These are phyloP conservation scores for Xylariaceae sp. DNA, from an alignment of 2,329 filamentous ascomycete species.

Conservation along the genomic window DNA sequence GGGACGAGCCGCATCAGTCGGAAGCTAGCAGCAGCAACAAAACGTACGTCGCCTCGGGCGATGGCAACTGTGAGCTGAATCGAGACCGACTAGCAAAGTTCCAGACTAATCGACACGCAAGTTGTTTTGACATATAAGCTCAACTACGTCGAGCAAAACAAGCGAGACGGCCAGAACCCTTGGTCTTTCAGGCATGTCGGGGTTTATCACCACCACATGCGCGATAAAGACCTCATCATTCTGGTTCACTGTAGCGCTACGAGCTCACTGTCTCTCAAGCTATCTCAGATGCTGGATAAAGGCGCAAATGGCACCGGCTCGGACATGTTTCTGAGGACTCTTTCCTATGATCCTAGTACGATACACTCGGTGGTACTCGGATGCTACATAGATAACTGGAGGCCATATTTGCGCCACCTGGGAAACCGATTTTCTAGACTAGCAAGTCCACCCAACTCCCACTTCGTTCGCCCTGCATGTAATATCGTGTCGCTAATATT, in stretches of 20 bases:
- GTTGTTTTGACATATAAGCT: conserved; percentile 12
- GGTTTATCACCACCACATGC: conserved; percentile 16
- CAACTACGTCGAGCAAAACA: conserved; percentile 18
- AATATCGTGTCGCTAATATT: too few relatives aligned
- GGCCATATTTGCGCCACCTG: conserved; percentile 13
- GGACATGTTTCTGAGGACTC: background rate
- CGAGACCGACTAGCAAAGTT: background rate
- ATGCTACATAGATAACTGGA: conserved; percentile 15
- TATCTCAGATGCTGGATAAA: background rate
- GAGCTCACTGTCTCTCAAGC: conserved; percentile 2
- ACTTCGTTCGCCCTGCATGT: background rate
- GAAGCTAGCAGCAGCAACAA: conserved; percentile 18
- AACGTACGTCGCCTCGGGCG: background rate
- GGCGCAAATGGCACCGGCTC: background rate
- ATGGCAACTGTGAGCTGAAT: background rate
- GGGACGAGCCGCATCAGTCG: conserved; percentile 11
- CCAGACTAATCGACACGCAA: background rate
- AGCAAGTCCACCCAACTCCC: background rate
- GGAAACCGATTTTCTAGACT: conserved; percentile 9
- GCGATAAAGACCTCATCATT: conserved; percentile 9
- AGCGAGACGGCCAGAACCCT: background rate
- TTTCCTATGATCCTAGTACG: background rate
- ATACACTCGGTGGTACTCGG: conserved; percentile 11
- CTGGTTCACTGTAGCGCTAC: conserved; percentile 10
- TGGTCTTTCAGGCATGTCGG: conserved; percentile 20